phyloP scores from a whole-genome alignment of 2,329 filamentous ascomycete genomes.

The Ascocoryne sarcoides region DNA sequence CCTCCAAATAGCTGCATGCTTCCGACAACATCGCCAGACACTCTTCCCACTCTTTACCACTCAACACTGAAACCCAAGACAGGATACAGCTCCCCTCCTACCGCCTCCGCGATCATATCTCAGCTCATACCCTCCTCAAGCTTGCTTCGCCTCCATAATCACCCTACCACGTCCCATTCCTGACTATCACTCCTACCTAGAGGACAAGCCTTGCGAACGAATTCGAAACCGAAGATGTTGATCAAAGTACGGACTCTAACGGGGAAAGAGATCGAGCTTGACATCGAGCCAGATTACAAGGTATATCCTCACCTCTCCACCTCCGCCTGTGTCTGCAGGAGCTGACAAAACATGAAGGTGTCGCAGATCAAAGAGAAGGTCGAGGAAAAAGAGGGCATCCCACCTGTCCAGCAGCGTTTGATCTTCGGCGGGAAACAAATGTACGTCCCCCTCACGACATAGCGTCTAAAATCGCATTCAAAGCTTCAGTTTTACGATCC shows the following conservation, averaged over 20 bases:
- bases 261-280: slow-evolving; percentile 97
- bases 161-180: neutral
- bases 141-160: neutral
- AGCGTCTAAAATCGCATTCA: slow-evolving; percentile 1
- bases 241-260: slow-evolving; percentile 90
- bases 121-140: neutral
- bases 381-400: slow-evolving; percentile 98
- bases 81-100: neutral
- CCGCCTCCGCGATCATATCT: neutral
- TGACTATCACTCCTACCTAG: neutral
- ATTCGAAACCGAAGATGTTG: neutral
- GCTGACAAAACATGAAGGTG: slow-evolving; percentile 52
- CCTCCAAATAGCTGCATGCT: too few species aligned
- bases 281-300: slow-evolving; percentile 92
- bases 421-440: slow-evolving; percentile 98
- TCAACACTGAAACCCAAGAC: too few species aligned
- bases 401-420: slow-evolving; percentile 88
- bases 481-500: neutral
- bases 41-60: too few species aligned
- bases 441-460: slow-evolving; percentile 50
- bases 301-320: slow-evolving; percentile 36
- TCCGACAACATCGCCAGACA: too few species aligned
- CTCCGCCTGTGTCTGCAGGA: neutral
- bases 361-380: slow-evolving; percentile 97
- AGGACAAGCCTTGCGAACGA: neutral